Base-by-base conservation (phyloP, 176 grass and related monocot species). In the Cenchrus purpureus region DNA sequence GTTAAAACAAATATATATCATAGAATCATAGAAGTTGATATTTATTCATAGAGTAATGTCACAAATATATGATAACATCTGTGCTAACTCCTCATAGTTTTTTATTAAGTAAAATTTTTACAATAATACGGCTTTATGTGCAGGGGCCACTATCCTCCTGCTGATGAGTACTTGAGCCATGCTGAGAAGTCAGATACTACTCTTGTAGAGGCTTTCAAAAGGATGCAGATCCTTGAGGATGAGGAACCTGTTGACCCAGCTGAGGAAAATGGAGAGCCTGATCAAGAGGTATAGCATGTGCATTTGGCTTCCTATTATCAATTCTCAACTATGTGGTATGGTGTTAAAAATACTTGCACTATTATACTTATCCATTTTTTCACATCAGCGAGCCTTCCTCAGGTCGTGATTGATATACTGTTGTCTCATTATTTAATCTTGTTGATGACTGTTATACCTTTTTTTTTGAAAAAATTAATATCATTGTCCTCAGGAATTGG, bases 121-220 rank as follows among this genome's bases (percentile, higher is more conserved):
- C 57, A 65, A 73, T 83, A 79, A 87, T 54, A 68, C 48, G 42
- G 4, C 50, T 78, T 83, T 84, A 52, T 84, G 37, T 73, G n/a
- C 83, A 98, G 97, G 90, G 86, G 79, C 29, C 84, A 91, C 58
- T 99, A 94, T 92, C 91, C 82, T 78, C 88, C 88, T 67, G 97
- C 93, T 66, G 86, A 81, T 14, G 91, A 96, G 84, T 99, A 96
- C 74, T 87, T 86, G 54, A 99, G 84, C 45, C 82, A 89, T 88
- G 69, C 88, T n/a, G 91, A 90, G 68, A 94, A 89, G 74, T 89
- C 93, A 48, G 88, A 85, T 31, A 49, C 59, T 73, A 93, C 90
- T 88, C 91, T 92, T 34, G 91, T 96, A 22, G 97, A 99, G 91
- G 91, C 88, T 83, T 99, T 99, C 83, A 99, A 94, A 89, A 83